Base-by-base conservation (phyloP, 768 basidiomycete genomes). In the Lentinula aciculospora region DNA sequence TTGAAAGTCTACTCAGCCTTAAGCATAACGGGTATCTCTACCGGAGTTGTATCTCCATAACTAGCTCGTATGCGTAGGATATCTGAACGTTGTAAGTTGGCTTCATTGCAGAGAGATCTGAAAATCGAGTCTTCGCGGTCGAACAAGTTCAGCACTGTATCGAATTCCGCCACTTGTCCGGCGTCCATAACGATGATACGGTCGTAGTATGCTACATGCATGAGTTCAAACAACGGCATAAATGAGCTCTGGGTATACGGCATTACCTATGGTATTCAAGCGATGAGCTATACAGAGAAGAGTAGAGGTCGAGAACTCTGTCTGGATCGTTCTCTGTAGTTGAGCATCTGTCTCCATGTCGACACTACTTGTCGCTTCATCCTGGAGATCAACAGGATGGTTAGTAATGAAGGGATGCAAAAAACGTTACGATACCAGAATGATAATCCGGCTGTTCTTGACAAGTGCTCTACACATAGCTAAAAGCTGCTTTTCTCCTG, bases 161-260 rank as follows among this genome's bases (percentile, higher is more conserved):
- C 89, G 66, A 83, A 89, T 68, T 92, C 90, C 10, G 82, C 84
- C 1, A 89, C 81, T 29, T 72, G 63, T 2, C 90, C 89, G 28
- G 76, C 71, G 62, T 88, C 83, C 85, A 92, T 86, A 34, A 90
- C 88, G 13, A 92, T 70, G 21, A 90, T 77, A 21, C 82, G 77
- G 64, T 89, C 85, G 61, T 85, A 88, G 63, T 87, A 80, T 0
- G 76, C 82, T 82, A 49, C 1, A 50, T 19, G 4, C 8, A 40
- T 34, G 12, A 61, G 58, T 42, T n/a, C 53, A 44, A 23, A 9
- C 8, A 39, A 13, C 32, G n/a, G 37, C 15, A 53, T 29, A 19
- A 10, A 31, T 4, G 7, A 7, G 6, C 29, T 3, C 39, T 28
- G 25, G 55, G 49, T 25, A 23, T 34, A 17, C n/a, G 34, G 13